phyloP scores from a whole-genome alignment of 495 filamentous ascomycete species.

The Talaromyces thailandensis region DNA sequence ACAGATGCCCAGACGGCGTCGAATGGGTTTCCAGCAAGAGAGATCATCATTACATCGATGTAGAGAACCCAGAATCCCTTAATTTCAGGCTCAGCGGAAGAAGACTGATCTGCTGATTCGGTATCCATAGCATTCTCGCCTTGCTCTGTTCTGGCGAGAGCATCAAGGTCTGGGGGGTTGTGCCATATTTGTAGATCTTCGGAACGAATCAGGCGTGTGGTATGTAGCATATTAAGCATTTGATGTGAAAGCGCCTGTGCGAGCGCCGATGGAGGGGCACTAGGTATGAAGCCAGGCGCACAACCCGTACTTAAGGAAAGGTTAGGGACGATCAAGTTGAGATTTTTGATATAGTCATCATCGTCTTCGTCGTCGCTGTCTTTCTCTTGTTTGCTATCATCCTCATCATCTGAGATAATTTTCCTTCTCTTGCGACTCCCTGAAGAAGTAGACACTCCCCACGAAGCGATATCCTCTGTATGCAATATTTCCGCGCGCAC shows the following conservation, averaged over 20 bases:
- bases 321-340: slow-evolving; percentile 83
- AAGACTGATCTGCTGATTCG: slow-evolving; percentile 7
- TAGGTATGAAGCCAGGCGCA: slow-evolving; percentile 74
- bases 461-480: slow-evolving; percentile 58
- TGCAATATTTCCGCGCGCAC: slow-evolving; percentile 79
- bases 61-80: slow-evolving; percentile 92
- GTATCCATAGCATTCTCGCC: slow-evolving; percentile 26
- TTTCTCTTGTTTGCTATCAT: slow-evolving; percentile 9
- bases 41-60: slow-evolving; percentile 84
- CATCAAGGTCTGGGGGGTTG: slow-evolving; percentile 34
- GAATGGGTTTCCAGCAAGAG: slow-evolving; percentile 82
- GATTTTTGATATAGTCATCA: slow-evolving; percentile 44
- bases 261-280: slow-evolving; percentile 65
- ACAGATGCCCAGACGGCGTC: slow-evolving; percentile 83
- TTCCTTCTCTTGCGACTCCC: slow-evolving; percentile 9
- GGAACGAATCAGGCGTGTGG: slow-evolving; percentile 48
- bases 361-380: slow-evolving; percentile 31
- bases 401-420: slow-evolving; percentile 10
- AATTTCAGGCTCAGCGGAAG: slow-evolving; percentile 34
- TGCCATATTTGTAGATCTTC: slow-evolving; percentile 64
- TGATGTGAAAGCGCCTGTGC: slow-evolving; percentile 79
- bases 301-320: slow-evolving; percentile 84
- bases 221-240: slow-evolving; percentile 65
- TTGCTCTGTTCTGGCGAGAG: slow-evolving; percentile 28
- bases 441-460: slow-evolving; percentile 34